These are phyloP conservation scores for Podospora pseudocomata DNA, from an alignment of 495 filamentous ascomycete species.

Conservation along the genomic window DNA sequence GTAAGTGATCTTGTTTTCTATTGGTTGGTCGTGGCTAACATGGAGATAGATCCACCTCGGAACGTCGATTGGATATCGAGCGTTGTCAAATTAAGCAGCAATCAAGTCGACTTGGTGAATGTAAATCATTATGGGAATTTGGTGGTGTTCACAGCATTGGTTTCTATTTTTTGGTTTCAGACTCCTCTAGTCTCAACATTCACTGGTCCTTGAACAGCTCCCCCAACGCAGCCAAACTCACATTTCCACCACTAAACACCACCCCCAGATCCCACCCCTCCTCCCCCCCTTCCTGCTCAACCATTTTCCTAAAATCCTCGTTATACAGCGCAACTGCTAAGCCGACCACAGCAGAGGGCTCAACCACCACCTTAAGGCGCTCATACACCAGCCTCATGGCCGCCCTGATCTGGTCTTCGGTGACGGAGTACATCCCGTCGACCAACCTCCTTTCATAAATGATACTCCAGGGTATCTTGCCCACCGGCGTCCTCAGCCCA, in stretches of 20 bases:
- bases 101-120: too few species aligned
- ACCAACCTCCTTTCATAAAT: constrained; percentile 73
- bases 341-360: constrained; percentile 84
- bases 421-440: constrained; percentile 68
- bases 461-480: constrained; percentile 71
- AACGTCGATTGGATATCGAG: not conserved
- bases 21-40: not conserved
- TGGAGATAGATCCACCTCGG: not conserved
- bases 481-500: constrained; percentile 82
- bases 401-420: constrained; percentile 75
- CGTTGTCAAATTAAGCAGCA: not conserved
- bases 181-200: too few species aligned
- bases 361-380: constrained; percentile 86
- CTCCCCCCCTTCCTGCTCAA: constrained; percentile 66
- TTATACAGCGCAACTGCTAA: constrained; percentile 80
- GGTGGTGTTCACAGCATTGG: too few species aligned
- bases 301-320: constrained; percentile 71
- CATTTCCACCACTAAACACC: constrained; percentile 89
- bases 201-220: constrained; percentile 50
- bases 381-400: constrained; percentile 79
- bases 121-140: too few species aligned
- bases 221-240: constrained; percentile 71
- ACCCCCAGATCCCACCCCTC: constrained; percentile 84
- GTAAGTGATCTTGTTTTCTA: not conserved
- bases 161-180: too few species aligned